Conservation (phyloP, 305 asterid species). For the Fraxinus velutina region DNA sequence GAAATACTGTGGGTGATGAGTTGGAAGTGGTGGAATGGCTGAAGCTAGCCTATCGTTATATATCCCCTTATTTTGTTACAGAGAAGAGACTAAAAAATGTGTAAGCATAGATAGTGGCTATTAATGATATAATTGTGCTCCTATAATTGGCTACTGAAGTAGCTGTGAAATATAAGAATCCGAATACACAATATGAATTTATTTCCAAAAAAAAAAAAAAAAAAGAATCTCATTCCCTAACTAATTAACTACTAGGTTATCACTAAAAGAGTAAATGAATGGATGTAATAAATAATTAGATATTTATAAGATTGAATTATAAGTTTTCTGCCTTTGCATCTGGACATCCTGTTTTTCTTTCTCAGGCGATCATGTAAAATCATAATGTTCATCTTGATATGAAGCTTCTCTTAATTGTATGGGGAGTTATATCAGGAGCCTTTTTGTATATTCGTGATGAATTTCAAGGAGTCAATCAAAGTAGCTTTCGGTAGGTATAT, state of each 20-base stretch:
- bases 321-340: neutral
- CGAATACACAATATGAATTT: neutral
- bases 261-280: neutral
- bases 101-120: slow-evolving; percentile 42
- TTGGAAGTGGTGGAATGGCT: slow-evolving; percentile 94
- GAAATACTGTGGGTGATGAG: slow-evolving; percentile 72
- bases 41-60: slow-evolving; percentile 77
- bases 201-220: neutral
- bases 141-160: slow-evolving; percentile 10
- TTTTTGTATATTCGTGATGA: too few species aligned
- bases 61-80: slow-evolving; percentile 76
- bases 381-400: too few species aligned
- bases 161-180: neutral
- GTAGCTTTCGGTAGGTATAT: too few species aligned
- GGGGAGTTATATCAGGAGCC: too few species aligned
- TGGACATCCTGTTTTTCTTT: neutral
- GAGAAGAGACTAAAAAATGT: slow-evolving; percentile 60
- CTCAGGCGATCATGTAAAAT: neutral
- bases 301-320: neutral
- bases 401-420: too few species aligned
- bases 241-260: neutral
- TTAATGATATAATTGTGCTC: neutral
- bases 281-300: neutral
- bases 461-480: too few species aligned
- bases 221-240: neutral